Conservation (phyloP, 352 stramenopile genomes). For the Phytopythium cucurbitacearum region DNA sequence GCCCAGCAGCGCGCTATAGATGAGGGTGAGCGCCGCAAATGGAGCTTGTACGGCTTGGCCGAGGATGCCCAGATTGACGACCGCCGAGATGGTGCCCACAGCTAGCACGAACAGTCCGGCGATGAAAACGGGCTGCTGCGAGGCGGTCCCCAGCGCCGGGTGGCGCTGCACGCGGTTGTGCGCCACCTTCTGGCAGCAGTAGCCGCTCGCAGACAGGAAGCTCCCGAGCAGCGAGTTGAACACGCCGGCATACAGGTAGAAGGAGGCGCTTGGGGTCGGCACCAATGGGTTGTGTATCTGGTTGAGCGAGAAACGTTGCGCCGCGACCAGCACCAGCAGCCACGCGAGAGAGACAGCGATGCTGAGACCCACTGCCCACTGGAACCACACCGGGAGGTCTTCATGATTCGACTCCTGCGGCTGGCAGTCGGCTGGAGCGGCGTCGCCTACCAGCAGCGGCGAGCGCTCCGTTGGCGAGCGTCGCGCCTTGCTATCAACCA, state of each 20-base stretch:
- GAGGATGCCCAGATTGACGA: constrained; percentile 70
- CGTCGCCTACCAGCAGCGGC: constrained; percentile 12
- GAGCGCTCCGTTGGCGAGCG: constrained; percentile 17
- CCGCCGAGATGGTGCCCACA: constrained; percentile 62
- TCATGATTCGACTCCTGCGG: neutral
- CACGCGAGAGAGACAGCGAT: constrained; percentile 41
- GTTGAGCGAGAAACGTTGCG: constrained; percentile 19
- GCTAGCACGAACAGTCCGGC: constrained; percentile 54
- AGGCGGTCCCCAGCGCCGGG: constrained; percentile 45
- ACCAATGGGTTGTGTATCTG: neutral
- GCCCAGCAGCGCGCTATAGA: constrained; percentile 71
- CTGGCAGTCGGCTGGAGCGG: too few relatives aligned
- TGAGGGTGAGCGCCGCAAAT: constrained; percentile 76
- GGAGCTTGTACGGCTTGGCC: constrained; percentile 72
- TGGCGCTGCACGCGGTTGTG: constrained; percentile 50
- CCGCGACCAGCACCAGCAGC: constrained; percentile 41
- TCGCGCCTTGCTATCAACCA: too few relatives aligned
- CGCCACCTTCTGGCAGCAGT: constrained; percentile 77
- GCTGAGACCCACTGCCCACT: constrained; percentile 25
- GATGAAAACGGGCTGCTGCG: constrained; percentile 57
- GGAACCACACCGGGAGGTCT: constrained; percentile 55
- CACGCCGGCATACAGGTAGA: constrained; percentile 64
- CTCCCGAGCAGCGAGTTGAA: constrained; percentile 72
- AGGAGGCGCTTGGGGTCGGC: constrained; percentile 2
- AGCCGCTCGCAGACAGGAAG: constrained; percentile 73